Evolutionary conservation across 2,329 filamentous ascomycete species (phyloP).

Genomic region (Madurella fahalii): DNA sequence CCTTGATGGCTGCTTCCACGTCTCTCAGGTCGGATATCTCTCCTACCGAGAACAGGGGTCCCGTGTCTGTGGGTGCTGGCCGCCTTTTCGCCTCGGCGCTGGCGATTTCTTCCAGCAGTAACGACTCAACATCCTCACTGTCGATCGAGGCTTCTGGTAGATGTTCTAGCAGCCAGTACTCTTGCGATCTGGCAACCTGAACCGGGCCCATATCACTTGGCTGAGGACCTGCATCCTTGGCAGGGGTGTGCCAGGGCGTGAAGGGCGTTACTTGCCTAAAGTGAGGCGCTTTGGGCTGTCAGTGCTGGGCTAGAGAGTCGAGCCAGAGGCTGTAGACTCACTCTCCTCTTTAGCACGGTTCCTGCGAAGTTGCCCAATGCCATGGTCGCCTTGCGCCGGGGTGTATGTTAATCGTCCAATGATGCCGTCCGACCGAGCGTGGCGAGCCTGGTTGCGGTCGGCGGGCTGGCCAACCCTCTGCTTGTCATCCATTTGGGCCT

Average conservation of each 20-base stretch:
- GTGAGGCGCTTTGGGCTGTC: conserved; percentile 21
- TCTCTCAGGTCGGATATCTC: conserved; percentile 44
- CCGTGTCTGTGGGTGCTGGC: not conserved
- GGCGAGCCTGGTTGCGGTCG: conserved; percentile 9
- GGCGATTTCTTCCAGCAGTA: conserved; percentile 37
- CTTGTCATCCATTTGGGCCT: conserved; percentile 24
- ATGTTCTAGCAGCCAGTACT: conserved; percentile 47
- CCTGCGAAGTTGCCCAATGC: conserved; percentile 35
- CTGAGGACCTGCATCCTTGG: conserved; percentile 5
- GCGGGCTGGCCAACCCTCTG: conserved; percentile 5
- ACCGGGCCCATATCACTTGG: conserved; percentile 5
- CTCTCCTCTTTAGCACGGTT: conserved; percentile 27
- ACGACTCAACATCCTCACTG: conserved; percentile 30
- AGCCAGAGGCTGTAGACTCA: conserved; percentile 19
- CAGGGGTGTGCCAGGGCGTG: conserved; percentile 27
- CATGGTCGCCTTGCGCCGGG: conserved; percentile 15
- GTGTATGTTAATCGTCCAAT: conserved; percentile 24
- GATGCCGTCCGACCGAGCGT: conserved; percentile 18
- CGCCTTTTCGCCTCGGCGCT: conserved; percentile 17
- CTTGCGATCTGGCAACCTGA: conserved; percentile 35
- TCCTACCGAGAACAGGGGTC: conserved; percentile 51
- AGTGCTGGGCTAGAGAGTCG: not conserved
- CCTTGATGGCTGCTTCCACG: conserved; percentile 18
- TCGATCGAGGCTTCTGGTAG: conserved; percentile 49
- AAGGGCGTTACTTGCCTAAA: conserved; percentile 29